These are phyloP conservation scores for Rhodotorula sp. DNA, from an alignment of 1,284 basidiomycete genomes.

Conservation along the genomic window DNA sequence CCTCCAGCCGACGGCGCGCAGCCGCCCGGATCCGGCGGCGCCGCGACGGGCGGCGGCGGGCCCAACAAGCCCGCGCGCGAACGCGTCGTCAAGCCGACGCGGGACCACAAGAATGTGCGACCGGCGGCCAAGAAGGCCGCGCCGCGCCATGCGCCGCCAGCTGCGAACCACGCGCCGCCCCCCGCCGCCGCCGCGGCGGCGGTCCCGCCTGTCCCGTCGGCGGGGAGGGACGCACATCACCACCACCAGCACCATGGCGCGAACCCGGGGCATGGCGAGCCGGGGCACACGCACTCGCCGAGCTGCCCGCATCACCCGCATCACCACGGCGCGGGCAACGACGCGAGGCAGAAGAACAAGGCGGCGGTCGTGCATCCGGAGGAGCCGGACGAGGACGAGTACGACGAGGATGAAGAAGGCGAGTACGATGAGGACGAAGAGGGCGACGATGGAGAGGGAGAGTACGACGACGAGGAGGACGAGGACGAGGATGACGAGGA, in stretches of 20 bases:
- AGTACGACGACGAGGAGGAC: slow-evolving; percentile 35
- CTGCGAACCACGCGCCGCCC: background rate
- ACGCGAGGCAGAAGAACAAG: slow-evolving; percentile 33
- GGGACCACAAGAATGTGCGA: slow-evolving; percentile 45
- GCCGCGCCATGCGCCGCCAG: background rate
- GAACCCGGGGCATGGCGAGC: slow-evolving; percentile 41
- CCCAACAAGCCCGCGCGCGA: slow-evolving; percentile 16
- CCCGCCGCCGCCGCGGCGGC: slow-evolving; percentile 12
- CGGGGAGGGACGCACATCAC: slow-evolving; percentile 21
- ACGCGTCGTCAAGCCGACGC: slow-evolving; percentile 42
- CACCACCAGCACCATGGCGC: slow-evolving; percentile 8
- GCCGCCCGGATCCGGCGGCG: too few relatives aligned
- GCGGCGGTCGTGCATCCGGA: slow-evolving; percentile 32
- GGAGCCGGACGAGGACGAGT: slow-evolving; percentile 43
- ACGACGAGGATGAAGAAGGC: slow-evolving; percentile 57
- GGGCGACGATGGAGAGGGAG: slow-evolving; percentile 35
- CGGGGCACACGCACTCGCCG: slow-evolving; percentile 45
- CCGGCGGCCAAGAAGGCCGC: slow-evolving; percentile 28
- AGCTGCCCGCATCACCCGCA: slow-evolving; percentile 45
- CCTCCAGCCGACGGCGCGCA: slow-evolving; percentile 41
- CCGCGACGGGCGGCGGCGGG: background rate
- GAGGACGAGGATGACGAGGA: slow-evolving; percentile 40
- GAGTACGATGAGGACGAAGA: slow-evolving; percentile 37
- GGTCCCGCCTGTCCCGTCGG: slow-evolving; percentile 18
- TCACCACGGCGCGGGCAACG: slow-evolving; percentile 44